Evolutionary conservation across 2,329 filamentous ascomycete species (phyloP).

Genomic region (Xylariaceae sp.): DNA sequence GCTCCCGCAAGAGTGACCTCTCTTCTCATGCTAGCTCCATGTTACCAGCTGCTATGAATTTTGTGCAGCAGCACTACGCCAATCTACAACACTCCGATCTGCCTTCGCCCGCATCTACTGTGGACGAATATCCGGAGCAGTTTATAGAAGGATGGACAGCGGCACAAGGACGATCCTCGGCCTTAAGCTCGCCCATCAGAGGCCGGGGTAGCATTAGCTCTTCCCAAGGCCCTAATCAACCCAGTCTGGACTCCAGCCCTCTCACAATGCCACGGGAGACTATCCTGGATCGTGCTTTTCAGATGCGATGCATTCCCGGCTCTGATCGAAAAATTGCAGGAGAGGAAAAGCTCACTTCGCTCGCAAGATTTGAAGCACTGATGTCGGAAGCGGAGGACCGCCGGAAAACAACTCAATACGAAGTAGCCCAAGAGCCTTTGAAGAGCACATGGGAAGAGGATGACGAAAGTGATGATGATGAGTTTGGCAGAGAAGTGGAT

Average conservation of each 20-base stretch:
- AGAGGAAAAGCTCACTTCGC: conserved; percentile 68
- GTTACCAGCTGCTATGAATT: conserved; percentile 49
- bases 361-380: conserved; percentile 69
- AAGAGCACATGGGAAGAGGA: conserved; percentile 61
- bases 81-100: conserved; percentile 60
- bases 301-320: conserved; percentile 67
- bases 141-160: conserved; percentile 68
- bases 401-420: conserved; percentile 46
- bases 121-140: conserved; percentile 60
- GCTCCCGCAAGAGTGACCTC: conserved; percentile 67
- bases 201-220: conserved; percentile 63
- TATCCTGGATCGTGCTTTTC: conserved; percentile 71
- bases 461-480: conserved; percentile 53
- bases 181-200: conserved; percentile 62
- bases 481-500: conserved; percentile 46
- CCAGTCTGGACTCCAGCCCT: conserved; percentile 53
- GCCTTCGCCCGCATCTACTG: conserved; percentile 61
- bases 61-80: conserved; percentile 56
- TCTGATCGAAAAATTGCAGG: conserved; percentile 60
- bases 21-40: conserved; percentile 63
- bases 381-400: conserved; percentile 67
- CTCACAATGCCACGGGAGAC: conserved; percentile 66
- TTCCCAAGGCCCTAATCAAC: conserved; percentile 46
- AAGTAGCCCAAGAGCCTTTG: conserved; percentile 46
- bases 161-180: conserved; percentile 64